Evolutionary conservation across 768 basidiomycete genomes (phyloP), one percentile per base, ranked within the genome.

Genomic region (Obba rivulosa): DNA sequence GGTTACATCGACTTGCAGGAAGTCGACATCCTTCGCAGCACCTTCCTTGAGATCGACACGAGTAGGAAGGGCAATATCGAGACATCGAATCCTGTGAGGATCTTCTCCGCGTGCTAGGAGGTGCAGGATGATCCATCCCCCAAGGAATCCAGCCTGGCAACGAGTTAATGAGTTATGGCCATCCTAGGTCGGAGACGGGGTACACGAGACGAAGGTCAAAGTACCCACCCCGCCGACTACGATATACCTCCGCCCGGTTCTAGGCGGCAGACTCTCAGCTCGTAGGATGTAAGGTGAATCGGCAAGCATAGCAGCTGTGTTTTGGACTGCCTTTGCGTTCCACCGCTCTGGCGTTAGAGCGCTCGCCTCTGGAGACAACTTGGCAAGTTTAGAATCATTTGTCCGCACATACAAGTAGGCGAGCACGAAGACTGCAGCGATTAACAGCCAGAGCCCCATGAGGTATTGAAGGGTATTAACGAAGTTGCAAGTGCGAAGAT

Each of bases 111-210:
- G 78, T 43, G 80, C 70, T 3, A 89, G 50, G 2, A 90, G 69
- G 38, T 85, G 79, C 0, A 79, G 69, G 3, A 83, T 80, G 34
- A 90, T 81, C 87, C 87, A 90, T 8, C 85, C 83, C 10, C 87
- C 87, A 3, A 88, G 63, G 51, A 88, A 87, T 1, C 87, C 87
- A 3, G 80, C 78, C 86, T 87, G 28, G 10, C 43, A 36, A 25
- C 10, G 37, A 3, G 20, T n/a, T 17, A 16, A 36, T 22, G 13
- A 9, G 21, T 22, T 23, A 16, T 25, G 5, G 31, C 10, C 16
- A n/a, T 2, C 4, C 14, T 36, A 45, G 13, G 2, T 17, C 28
- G 13, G 20, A 20, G 7, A 21, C 3, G 7, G 5, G 8, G 16
- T 38, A 8, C 5, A n/a, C 7, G 7, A 38, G 5, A n/a, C 37